Evolutionary conservation across 1,139 yeast genomes (phyloP), one percentile per base, ranked within the genome.

Genomic region (Blastobotrys raffinosifermentans): DNA sequence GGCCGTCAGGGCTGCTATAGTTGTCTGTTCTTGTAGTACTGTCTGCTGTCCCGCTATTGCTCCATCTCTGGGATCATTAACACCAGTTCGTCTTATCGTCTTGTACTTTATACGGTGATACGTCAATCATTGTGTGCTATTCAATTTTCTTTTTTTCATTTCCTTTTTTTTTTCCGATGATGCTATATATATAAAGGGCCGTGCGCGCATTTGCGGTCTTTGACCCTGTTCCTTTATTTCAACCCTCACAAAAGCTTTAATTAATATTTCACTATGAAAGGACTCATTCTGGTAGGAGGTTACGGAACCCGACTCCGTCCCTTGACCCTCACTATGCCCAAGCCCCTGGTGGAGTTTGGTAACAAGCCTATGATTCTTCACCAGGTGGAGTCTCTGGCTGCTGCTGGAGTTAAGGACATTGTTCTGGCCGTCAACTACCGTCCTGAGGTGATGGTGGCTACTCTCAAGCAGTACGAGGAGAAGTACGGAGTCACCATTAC

Each of bases 231-330:
- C 16, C 23, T 30, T 15, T 22, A 8, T 14, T 14, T 26, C n/a
- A 27, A 27, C 35, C 10, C 22, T 31, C 18, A 16, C 19, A 19
- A 25, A 33, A 26, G 29, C 26, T 17, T 29, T 22, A 26, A 29
- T 16, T 17, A 19, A 34, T 23, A 19, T 29, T 16, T 36, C 34
- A 49, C 30, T 57, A 91, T 91, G 98, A 91, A 91, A 75, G 98
- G 96, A 63, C 79, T 91, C 67, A 91, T 91, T 75, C 83, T 91
- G 65, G 98, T 91, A 58, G 98, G 98, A 63, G 98, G 98, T 66
- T 91, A 87, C 73, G 99, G 99, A 75, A 91, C 99, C 61, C 93
- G 99, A 73, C 83, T 91, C 73, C 89, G 99, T 77, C 99, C 99
- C 48, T 75, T 91, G 34, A 93, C 99, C 46, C 75, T 93, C 59